A percentile compares a stretch with the other conserved stretches of the same genome.
phyloP scores from a whole-genome alignment of 164 flowering plant species.

The Piper betle region DNA sequence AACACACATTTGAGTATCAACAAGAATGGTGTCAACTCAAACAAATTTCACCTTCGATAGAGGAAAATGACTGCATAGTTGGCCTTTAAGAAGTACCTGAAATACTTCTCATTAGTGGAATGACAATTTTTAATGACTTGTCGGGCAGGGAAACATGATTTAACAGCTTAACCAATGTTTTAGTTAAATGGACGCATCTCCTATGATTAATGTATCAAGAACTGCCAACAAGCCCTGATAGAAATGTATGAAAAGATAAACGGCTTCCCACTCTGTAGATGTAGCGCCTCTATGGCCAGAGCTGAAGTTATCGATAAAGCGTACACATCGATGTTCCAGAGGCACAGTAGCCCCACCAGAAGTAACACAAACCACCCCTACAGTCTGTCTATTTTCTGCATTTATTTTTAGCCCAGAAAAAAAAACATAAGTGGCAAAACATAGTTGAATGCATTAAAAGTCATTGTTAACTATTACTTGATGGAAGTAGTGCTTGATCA shows the following conservation, averaged over 20 bases:
- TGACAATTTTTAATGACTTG: neutral
- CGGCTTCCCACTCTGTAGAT: constrained; percentile 65
- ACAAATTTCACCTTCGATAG: constrained; percentile 39
- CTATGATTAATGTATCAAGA: too few species aligned
- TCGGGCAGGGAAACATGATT: neutral
- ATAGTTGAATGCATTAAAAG: neutral
- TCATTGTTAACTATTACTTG: constrained; percentile 23
- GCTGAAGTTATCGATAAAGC: constrained; percentile 90
- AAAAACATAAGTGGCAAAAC: neutral
- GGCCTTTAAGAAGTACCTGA: constrained; percentile 79
- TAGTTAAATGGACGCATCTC: too few species aligned
- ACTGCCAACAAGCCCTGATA: neutral
- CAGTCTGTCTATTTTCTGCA: constrained; percentile 26
- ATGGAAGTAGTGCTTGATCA: constrained; percentile 18
- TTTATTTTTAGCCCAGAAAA: neutral
- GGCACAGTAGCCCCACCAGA: constrained; percentile 98
- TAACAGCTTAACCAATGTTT: neutral
- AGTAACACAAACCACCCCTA: constrained; percentile 70
- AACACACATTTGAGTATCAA: neutral
- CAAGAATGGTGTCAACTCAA: neutral
- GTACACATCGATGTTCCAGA: constrained; percentile 79
- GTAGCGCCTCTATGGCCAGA: constrained; percentile 94
- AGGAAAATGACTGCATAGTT: constrained; percentile 91
- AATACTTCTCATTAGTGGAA: constrained; percentile 4
- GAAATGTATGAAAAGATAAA: neutral